These are phyloP conservation scores for Perkinsus olseni DNA, from an alignment of 169 alveolate species.

Conservation along the genomic window DNA sequence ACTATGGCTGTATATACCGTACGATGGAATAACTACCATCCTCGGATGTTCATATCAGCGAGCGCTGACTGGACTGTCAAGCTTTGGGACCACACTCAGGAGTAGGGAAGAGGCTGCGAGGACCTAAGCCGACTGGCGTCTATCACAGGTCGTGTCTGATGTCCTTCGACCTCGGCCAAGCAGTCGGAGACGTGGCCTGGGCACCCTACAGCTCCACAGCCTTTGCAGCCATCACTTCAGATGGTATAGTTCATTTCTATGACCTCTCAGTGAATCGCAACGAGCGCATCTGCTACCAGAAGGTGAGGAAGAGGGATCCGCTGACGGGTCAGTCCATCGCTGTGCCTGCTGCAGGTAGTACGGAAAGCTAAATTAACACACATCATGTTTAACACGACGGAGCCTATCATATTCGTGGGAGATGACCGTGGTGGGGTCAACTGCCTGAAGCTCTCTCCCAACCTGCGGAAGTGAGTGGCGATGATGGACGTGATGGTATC, in stretches of 20 bases:
- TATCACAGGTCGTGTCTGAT: conserved; percentile 53
- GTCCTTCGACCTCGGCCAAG: conserved; percentile 75
- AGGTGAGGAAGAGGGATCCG: conserved; percentile 15
- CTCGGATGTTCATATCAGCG: conserved; percentile 78
- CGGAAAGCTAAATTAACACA: conserved; percentile 67
- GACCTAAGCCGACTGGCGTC: too few relatives aligned
- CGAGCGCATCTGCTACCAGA: conserved; percentile 56
- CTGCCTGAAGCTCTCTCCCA: conserved; percentile 69
- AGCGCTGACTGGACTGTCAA: conserved; percentile 91
- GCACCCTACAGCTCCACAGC: conserved; percentile 85
- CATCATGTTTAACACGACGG: conserved; percentile 64
- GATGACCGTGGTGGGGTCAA: conserved; percentile 75
- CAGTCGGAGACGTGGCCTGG: conserved; percentile 88
- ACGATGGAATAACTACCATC: conserved; percentile 83
- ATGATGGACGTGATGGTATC: neutral
- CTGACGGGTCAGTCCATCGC: neutral
- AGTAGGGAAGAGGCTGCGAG: neutral
- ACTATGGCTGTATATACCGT: conserved; percentile 81
- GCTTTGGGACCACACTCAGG: conserved; percentile 76
- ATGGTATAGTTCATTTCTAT: conserved; percentile 69
- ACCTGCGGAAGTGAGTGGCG: conserved; percentile 33
- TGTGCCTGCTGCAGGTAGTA: conserved; percentile 53
- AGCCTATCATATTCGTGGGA: conserved; percentile 73
- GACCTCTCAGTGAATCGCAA: conserved; percentile 64
- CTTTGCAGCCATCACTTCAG: conserved; percentile 79